Evolutionary conservation across 305 asterid species (phyloP).

Genomic region (Plantago lanceolata): DNA sequence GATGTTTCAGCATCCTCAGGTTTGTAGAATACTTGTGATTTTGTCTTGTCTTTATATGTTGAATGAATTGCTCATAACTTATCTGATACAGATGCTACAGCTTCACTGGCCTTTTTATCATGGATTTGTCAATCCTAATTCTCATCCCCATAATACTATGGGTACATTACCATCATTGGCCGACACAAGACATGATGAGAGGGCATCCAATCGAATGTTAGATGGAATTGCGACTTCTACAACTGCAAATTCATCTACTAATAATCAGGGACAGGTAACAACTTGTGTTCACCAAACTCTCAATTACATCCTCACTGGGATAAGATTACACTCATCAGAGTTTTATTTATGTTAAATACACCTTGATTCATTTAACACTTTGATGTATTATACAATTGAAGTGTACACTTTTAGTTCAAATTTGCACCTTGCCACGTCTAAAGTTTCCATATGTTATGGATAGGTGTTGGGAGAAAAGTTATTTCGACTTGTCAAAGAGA

Average conservation of each 20-base stretch:
- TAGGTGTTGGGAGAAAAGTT: conserved; percentile 67
- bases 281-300: neutral
- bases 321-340: too few relatives aligned
- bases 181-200: conserved; percentile 38
- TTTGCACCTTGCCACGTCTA: neutral
- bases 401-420: neutral
- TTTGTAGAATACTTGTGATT: conserved; percentile 3
- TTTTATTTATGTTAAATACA: too few relatives aligned
- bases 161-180: conserved; percentile 34
- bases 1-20: conserved; percentile 39
- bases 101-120: conserved; percentile 37
- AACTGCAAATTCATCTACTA: conserved; percentile 54
- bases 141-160: conserved; percentile 26
- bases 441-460: neutral
- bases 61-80: neutral
- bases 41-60: neutral
- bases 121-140: conserved; percentile 34
- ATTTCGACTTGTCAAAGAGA: conserved; percentile 53
- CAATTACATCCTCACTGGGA: neutral
- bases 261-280: conserved; percentile 56
- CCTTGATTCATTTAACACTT: too few relatives aligned
- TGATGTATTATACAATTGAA: too few relatives aligned
- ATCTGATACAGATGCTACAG: conserved; percentile 34
- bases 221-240: conserved; percentile 56
- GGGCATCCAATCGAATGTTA: conserved; percentile 32